Base-by-base conservation (phyloP, 2,329 filamentous ascomycete species). In the Penicillium aurantiogriseum region DNA sequence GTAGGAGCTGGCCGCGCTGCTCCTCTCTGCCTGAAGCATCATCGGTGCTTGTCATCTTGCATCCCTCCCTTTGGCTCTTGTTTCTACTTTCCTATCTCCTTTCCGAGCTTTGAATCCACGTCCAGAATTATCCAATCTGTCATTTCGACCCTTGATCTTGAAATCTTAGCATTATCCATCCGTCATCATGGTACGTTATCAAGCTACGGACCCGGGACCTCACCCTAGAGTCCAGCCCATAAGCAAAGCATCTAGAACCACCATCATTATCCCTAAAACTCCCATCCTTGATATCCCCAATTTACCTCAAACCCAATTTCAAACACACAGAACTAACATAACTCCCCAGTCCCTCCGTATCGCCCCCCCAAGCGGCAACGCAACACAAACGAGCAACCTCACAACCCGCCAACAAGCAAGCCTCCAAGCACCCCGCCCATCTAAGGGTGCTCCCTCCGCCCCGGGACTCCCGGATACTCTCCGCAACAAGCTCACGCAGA, bases 381-480 rank as follows among this genome's bases (percentile, higher is more conserved):
- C 86, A 67, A 85, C 82, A 67, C 81, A 84, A 71, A 88, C 85
- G 78, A 82, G 81, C 69, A 88, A 89, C 79, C 79, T 76, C 68
- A 85, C 81, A 66, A 82, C 84, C 72, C 76, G 85, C 80, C 80
- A 69, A 54, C 80, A 50, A 63, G 68, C 54, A 36, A 58, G 70
- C 51, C 54, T 54, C 40, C 64, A 45, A 80, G 80, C 66, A 81
- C 85, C 75, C 79, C 82, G 66, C 69, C 76, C 83, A 72, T 83
- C 82, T 64, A 83, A 84, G 67, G 86, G 85, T 55, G 94, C 94
- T 4, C 94, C 94, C 67, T 97, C 93, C 1, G 93, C 92, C 17
- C 92, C 92, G 0, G 93, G 93, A 67, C 83, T 97, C 63, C 92
- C 95, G 83, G 94, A 97, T 81, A 92, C 90, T 19, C 89, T 99